phyloP scores from a whole-genome alignment of 495 filamentous ascomycete genomes.

The Neurospora tetraspora region DNA sequence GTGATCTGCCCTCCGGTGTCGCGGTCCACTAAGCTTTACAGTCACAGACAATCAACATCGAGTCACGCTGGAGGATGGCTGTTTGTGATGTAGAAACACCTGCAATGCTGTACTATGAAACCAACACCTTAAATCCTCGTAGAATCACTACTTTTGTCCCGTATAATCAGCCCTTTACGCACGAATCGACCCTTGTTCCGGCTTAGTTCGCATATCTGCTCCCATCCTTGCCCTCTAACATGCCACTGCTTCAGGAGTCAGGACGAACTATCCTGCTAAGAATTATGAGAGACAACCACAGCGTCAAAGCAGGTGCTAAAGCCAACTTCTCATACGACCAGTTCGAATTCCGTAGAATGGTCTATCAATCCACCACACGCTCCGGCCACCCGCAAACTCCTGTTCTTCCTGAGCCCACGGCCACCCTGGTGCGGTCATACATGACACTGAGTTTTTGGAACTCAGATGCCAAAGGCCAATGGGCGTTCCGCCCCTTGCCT shows the following conservation, averaged over 20 bases:
- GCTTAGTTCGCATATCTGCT: not conserved
- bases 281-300: slow-evolving; percentile 14
- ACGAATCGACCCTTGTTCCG: not conserved
- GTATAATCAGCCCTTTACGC: not conserved
- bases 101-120: not conserved
- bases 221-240: not conserved
- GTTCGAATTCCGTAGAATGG: slow-evolving; percentile 12
- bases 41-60: not conserved
- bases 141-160: not conserved
- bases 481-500: not conserved
- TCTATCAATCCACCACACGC: slow-evolving; percentile 8
- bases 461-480: slow-evolving; percentile 3
- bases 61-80: not conserved
- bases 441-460: slow-evolving; percentile 5
- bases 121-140: not conserved
- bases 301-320: slow-evolving; percentile 9
- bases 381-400: slow-evolving; percentile 1
- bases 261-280: not conserved
- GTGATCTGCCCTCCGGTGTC: not conserved
- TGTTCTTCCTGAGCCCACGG: slow-evolving; percentile 4
- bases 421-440: slow-evolving; percentile 5
- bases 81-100: not conserved
- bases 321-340: slow-evolving; percentile 13
- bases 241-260: not conserved
- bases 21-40: not conserved